A percentile compares a stretch with the other conserved stretches of the same genome.
phyloP scores from a whole-genome alignment of 2,329 filamentous ascomycete genomes.

The Phyllosticta capitalensis region DNA sequence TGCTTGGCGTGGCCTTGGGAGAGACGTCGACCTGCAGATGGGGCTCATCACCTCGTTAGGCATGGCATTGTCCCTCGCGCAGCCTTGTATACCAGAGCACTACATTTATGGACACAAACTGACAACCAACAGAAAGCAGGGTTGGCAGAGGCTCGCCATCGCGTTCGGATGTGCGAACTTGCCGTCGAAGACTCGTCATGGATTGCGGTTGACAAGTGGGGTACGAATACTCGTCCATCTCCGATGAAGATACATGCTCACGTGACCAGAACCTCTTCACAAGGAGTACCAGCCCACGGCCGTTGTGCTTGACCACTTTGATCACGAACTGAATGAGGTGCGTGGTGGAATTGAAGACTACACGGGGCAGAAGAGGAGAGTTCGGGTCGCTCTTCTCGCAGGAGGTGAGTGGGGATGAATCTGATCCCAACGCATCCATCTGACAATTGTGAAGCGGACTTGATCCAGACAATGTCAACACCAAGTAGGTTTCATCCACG shows the following conservation, averaged over 20 bases:
- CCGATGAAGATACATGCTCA: not conserved
- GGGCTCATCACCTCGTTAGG: not conserved
- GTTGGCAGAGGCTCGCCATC: conserved; percentile 60
- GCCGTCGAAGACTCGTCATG: conserved; percentile 59
- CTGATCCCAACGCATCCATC: not conserved
- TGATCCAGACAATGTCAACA: conserved; percentile 44
- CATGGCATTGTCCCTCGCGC: not conserved
- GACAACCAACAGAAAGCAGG: conserved; percentile 56
- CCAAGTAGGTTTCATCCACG: conserved; percentile 22
- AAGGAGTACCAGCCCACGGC: conserved; percentile 81
- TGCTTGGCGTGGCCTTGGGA: not conserved
- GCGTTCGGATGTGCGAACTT: conserved; percentile 78
- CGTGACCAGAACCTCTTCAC: conserved; percentile 71
- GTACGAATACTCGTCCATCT: not conserved
- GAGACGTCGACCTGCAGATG: not conserved
- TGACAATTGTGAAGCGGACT: conserved; percentile 27
- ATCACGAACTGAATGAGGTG: conserved; percentile 77
- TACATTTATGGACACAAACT: not conserved
- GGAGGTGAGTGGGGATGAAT: conserved; percentile 36
- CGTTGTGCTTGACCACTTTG: conserved; percentile 81
- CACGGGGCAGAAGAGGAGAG: conserved; percentile 56
- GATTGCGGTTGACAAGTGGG: conserved; percentile 36
- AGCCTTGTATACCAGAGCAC: not conserved
- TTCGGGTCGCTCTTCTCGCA: conserved; percentile 71
- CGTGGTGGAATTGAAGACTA: conserved; percentile 62